Evolutionary conservation across 805 yeast genomes (phyloP), one percentile per base, ranked within the genome.

Genomic region (Spathaspora girioi): DNA sequence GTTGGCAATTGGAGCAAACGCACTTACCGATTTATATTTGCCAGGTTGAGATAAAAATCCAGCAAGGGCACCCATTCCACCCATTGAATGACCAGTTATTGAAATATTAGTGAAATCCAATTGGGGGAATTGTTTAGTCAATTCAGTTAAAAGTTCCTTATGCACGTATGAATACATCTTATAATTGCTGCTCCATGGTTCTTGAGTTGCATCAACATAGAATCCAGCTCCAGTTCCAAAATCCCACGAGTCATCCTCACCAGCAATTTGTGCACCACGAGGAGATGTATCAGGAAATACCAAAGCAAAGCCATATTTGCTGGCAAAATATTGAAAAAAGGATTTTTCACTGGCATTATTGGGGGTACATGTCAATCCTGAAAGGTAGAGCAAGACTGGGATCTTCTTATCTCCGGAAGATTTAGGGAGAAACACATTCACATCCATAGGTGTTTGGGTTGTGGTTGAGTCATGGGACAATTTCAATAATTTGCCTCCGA

Each of bases 41-140:
- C 83, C 86, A 0, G 92, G 89, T 65, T 87, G 82, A 55, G 77
- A 80, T 53, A 93, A 70, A 57, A 76, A 80, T 14, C 81, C 78
- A 54, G 86, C 72, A 54, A 93, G 69, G 0, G 99, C 96, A 51
- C 98, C 99, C 65, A 81, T 89, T 0, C 99, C 99, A 47, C 99
- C 99, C 98, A 94, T 94, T 1, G 99, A 94, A 68, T 94, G 98
- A 43, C 99, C 99, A n/a, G 94, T 83, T 57, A 93, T 82, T 18
- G 93, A 80, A 48, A 84, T 78, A 41, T 80, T 84, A 40, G 70
- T 65, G 55, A 86, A 83, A 67, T 93, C 90, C 54, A 93, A 71
- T 41, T 69, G 67, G 2, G 71, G 54, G 50, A 67, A 78, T 15
- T 70, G 67, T 27, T 63, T 63, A 12, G 78, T 67, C 57, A 89